Evolutionary conservation across 1,284 basidiomycete genomes (phyloP), one percentile per base, ranked within the genome.

Genomic region (Earliella scabrosa): DNA sequence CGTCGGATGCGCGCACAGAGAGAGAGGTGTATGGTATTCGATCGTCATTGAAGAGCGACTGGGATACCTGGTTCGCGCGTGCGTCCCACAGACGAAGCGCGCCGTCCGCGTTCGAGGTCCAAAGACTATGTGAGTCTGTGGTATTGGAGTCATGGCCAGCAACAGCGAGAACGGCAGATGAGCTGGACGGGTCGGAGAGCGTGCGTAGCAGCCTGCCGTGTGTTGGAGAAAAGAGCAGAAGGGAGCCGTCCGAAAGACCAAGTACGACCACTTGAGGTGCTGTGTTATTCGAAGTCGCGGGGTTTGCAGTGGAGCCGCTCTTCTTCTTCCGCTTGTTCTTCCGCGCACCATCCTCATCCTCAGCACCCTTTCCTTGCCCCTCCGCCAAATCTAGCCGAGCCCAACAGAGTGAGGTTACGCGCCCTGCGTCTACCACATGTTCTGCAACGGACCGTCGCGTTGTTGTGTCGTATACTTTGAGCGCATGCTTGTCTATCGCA

Each of bases 401-500:
- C 87, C 87, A 89, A 45, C 73, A 70, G 24, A 87, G 68, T 52
- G 81, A 73, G 41, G 83, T 80, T 38, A 86, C 81, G 43, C 83
- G 78, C 52, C 80, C 79, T 21, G 75, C 77, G 32, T 86, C 84
- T 29, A 88, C 68, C 14, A 81, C 76, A 70, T 85, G 75, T 64
- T 90, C 86, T 10, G 83, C 81, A 24, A 83, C 72, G 21, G 83
- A 78, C 58, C 81, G 79, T 31, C 77, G 78, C 10, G 83, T 79
- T 14, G 76, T 64, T 4, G 84, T 82, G 68, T 86, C 80, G 70
- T 87, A 88, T 44, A 91, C 77, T 59, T 86, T 84, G 53, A 91
- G 72, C 38, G 87, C 81, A 67, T 90, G 87, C 68, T 89, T 90
- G 76, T 91, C 88, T 45, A 90, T 78, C 5, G 88, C 82, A 20